Evolutionary conservation across 1,284 basidiomycete species (phyloP).

Genomic region (Rhizoctonia solani): DNA sequence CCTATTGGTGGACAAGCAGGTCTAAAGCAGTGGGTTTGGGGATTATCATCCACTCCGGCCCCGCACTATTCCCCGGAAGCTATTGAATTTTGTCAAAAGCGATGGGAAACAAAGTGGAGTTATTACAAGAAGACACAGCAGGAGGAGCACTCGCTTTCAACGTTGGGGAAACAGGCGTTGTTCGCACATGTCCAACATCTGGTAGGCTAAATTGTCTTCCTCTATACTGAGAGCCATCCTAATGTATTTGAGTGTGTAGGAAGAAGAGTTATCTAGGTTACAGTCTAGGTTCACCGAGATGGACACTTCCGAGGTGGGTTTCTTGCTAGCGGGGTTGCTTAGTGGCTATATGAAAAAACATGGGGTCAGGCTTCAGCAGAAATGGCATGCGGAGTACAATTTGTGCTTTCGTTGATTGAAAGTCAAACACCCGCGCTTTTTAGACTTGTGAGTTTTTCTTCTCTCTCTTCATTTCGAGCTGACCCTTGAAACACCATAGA

Average conservation of each 20-base stretch:
- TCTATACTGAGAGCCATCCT: not conserved
- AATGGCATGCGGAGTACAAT: not conserved
- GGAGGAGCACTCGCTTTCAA: not conserved
- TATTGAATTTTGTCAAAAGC: not conserved
- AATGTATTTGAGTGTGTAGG: not conserved
- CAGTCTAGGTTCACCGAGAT: not conserved
- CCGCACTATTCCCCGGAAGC: constrained; percentile 4
- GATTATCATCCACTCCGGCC: not conserved
- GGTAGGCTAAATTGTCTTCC: not conserved
- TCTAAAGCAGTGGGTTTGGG: not conserved
- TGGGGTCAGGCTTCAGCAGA: not conserved
- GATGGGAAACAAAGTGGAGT: constrained; percentile 12
- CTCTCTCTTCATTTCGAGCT: not conserved
- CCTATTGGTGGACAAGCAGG: not conserved
- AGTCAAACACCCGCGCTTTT: not conserved
- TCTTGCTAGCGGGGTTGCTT: not conserved
- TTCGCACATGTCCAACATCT: not conserved
- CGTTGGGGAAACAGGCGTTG: not conserved
- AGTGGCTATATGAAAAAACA: not conserved
- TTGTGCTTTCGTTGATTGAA: constrained; percentile 14
- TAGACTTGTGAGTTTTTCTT: not conserved
- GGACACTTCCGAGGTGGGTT: not conserved
- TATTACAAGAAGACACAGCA: constrained; percentile 9
- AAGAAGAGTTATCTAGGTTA: not conserved
- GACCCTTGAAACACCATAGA: not conserved